These are phyloP conservation scores for Yarrowia yakushimensis DNA, from an alignment of 805 yeast species.

Conservation along the genomic window DNA sequence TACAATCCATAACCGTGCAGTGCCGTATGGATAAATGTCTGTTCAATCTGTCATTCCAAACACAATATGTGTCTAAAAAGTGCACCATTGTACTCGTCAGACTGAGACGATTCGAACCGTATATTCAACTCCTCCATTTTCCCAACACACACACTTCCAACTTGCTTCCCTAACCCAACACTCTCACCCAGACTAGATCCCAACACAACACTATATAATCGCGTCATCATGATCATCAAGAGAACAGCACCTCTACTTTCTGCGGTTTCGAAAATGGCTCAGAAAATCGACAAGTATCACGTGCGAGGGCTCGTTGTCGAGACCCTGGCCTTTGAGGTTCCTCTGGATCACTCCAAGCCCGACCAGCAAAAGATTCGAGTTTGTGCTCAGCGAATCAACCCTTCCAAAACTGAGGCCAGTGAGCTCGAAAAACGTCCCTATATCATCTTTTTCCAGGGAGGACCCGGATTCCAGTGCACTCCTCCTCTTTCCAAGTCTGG, in stretches of 20 bases:
- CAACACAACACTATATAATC: neutral
- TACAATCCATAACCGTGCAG: no score
- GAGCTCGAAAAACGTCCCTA: conserved; percentile 3
- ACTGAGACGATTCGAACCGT: neutral
- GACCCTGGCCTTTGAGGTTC: conserved; percentile 10
- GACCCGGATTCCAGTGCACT: conserved; percentile 27
- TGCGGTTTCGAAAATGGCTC: neutral
- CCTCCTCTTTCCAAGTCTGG: conserved; percentile 42
- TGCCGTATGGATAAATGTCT: no score
- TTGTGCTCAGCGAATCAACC: conserved; percentile 11
- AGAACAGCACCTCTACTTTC: neutral
- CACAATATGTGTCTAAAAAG: no score
- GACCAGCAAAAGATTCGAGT: neutral
- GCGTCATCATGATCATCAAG: neutral
- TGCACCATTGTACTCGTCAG: no score
- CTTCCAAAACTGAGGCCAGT: neutral
- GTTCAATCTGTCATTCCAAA: no score
- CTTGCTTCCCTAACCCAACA: neutral
- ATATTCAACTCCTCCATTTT: neutral
- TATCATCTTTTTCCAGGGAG: conserved; percentile 20
- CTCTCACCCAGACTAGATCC: neutral
- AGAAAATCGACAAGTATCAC: conserved; percentile 5
- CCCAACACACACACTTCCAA: neutral
- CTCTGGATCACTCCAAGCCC: conserved; percentile 17
- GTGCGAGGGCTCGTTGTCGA: conserved; percentile 13